Conservation (phyloP, 768 basidiomycete species). For the Pleurotus cornucopiae region DNA sequence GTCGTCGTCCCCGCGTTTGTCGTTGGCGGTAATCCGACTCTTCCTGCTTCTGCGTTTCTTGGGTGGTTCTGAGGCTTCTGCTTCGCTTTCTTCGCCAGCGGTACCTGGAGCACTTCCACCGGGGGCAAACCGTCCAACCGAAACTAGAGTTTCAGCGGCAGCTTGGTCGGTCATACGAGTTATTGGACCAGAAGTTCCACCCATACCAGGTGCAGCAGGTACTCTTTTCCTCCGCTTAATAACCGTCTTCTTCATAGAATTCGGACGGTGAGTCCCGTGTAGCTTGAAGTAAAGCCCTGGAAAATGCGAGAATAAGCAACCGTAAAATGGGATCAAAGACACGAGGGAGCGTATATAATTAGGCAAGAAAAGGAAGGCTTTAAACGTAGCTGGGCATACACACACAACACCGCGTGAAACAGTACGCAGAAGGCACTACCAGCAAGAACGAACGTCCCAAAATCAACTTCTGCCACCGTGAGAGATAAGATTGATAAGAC, state of each 20-base stretch:
- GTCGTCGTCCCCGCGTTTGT: conserved; percentile 35
- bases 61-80: conserved; percentile 40
- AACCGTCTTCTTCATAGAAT: conserved; percentile 98
- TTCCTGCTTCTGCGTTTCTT: conserved; percentile 56
- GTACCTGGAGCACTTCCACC: conserved; percentile 27
- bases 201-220: conserved; percentile 72
- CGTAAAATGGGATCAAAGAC: neutral
- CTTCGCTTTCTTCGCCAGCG: conserved; percentile 38
- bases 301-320: conserved; percentile 17
- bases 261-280: conserved; percentile 94
- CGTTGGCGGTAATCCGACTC: conserved; percentile 11
- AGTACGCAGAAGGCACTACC: conserved; percentile 9
- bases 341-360: conserved; percentile 1
- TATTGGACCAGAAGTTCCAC: conserved; percentile 18
- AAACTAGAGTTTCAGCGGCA: conserved; percentile 84
- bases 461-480: conserved; percentile 7
- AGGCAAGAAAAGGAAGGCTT: conserved; percentile 2
- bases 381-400: conserved; percentile 2
- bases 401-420: conserved; percentile 5
- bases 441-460: conserved; percentile 2
- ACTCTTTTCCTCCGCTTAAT: conserved; percentile 98
- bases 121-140: conserved; percentile 58
- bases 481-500: conserved; percentile 12
- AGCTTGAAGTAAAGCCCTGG: conserved; percentile 97
- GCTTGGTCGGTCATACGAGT: conserved; percentile 73